Percentiles rank a stretch among this genome's conserved stretches.
phyloP scores from a whole-genome alignment of 306 rosid species.

The Dryas drummondii region DNA sequence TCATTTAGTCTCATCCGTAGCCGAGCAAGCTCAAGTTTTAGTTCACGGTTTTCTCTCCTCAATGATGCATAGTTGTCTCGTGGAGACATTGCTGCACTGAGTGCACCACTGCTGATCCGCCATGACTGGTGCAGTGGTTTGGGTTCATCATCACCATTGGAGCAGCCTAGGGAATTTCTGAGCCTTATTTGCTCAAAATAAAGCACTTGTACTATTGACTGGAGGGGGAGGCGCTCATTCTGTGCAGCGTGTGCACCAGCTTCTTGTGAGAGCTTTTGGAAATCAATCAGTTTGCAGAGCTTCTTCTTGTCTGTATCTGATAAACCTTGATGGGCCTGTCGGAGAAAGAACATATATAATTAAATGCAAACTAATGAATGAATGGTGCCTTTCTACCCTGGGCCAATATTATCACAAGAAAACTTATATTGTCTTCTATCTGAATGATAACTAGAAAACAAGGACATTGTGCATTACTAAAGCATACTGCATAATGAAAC shows the following conservation, averaged over 20 bases:
- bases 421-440: background rate
- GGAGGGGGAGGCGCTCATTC: conserved; percentile 95
- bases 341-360: background rate
- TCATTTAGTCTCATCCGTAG: conserved; percentile 91
- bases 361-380: background rate
- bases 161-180: conserved; percentile 61
- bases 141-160: conserved; percentile 72
- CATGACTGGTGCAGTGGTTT: conserved; percentile 94
- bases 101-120: conserved; percentile 94
- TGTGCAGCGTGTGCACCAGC: conserved; percentile 99
- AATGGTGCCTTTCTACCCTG: background rate
- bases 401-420: background rate
- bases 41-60: conserved; percentile 96
- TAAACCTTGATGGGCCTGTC: conserved; percentile 91
- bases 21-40: conserved; percentile 88
- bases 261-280: conserved; percentile 93
- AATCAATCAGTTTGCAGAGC: conserved; percentile 82
- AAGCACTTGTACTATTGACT: conserved; percentile 91
- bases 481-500: background rate
- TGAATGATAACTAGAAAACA: conserved; percentile 10
- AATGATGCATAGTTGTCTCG: conserved; percentile 94
- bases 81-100: conserved; percentile 99
- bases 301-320: conserved; percentile 79
- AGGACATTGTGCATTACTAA: background rate
- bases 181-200: conserved; percentile 94